Percentiles rank a stretch among this genome's conserved stretches.
Conservation (phyloP, 2,329 filamentous ascomycete species). For the Xylaria sp. region DNA sequence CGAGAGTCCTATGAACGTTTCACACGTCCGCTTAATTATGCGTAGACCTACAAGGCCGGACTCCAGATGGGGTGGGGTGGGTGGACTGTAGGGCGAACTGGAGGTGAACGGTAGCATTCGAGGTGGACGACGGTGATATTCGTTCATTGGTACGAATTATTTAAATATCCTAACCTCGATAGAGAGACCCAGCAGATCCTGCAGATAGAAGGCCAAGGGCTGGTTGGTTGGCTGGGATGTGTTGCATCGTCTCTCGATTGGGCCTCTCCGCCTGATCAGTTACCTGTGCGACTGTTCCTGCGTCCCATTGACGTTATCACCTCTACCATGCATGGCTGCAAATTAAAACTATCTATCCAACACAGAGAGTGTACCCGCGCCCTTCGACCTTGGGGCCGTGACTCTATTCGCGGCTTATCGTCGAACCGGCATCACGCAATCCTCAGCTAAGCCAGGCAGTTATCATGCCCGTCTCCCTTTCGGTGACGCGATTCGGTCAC, state of each 20-base stretch:
- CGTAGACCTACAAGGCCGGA: neutral
- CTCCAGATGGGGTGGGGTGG: neutral
- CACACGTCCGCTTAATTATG: neutral
- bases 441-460: conserved; percentile 3
- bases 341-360: neutral
- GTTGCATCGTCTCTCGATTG: conserved; percentile 20
- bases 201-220: conserved; percentile 5
- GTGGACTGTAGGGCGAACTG: neutral
- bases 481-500: conserved; percentile 35
- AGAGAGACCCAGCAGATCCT: conserved; percentile 4
- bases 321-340: conserved; percentile 16
- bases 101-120: neutral
- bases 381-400: conserved; percentile 7
- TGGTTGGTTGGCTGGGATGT: neutral
- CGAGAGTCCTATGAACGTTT: neutral
- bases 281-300: conserved; percentile 25
- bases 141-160: conserved; percentile 23
- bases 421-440: conserved; percentile 16
- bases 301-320: conserved; percentile 29
- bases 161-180: conserved; percentile 5
- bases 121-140: neutral
- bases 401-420: conserved; percentile 23
- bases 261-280: conserved; percentile 25
- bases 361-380: neutral
- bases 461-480: conserved; percentile 11